Conservation (phyloP, 2,329 filamentous ascomycete species). For the Alternaria ethzedia region DNA sequence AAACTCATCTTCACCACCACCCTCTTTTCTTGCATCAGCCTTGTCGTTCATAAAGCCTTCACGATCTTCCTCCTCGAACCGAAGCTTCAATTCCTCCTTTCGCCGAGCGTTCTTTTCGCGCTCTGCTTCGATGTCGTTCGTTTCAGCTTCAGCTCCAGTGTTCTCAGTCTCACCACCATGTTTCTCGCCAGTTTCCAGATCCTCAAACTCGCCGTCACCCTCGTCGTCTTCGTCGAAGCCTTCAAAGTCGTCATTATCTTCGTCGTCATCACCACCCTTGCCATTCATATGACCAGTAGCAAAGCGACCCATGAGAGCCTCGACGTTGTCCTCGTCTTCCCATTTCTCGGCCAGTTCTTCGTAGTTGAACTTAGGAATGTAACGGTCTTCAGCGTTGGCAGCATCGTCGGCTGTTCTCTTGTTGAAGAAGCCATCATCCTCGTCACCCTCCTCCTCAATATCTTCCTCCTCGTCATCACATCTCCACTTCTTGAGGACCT, state of each 20-base stretch:
- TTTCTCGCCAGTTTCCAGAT: constrained; percentile 78
- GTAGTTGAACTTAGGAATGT: constrained; percentile 81
- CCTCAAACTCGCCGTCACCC: constrained; percentile 82
- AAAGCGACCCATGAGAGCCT: constrained; percentile 76
- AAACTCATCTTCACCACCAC: constrained; percentile 75
- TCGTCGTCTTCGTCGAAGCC: constrained; percentile 66
- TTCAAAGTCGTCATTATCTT: constrained; percentile 62
- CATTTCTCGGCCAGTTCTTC: constrained; percentile 83
- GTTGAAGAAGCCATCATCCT: constrained; percentile 70
- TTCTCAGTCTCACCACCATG: constrained; percentile 51
- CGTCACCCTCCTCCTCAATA: constrained; percentile 64
- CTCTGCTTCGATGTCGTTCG: constrained; percentile 76
- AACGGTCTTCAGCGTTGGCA: constrained; percentile 71
- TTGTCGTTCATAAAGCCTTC: constrained; percentile 95
- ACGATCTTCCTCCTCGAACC: constrained; percentile 97
- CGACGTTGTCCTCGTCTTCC: constrained; percentile 78
- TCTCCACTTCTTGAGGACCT: constrained; percentile 81
- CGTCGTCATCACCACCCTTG: constrained; percentile 39
- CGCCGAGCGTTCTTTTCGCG: constrained; percentile 86
- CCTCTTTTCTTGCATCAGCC: constrained; percentile 74
- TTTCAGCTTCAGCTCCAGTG: constrained; percentile 52
- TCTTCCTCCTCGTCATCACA: constrained; percentile 65
- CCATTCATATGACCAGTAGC: constrained; percentile 69
- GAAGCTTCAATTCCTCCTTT: constrained; percentile 91
- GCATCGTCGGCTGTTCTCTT: constrained; percentile 59